Evolutionary conservation across 768 basidiomycete genomes (phyloP).

Genomic region (Boletales sp.): DNA sequence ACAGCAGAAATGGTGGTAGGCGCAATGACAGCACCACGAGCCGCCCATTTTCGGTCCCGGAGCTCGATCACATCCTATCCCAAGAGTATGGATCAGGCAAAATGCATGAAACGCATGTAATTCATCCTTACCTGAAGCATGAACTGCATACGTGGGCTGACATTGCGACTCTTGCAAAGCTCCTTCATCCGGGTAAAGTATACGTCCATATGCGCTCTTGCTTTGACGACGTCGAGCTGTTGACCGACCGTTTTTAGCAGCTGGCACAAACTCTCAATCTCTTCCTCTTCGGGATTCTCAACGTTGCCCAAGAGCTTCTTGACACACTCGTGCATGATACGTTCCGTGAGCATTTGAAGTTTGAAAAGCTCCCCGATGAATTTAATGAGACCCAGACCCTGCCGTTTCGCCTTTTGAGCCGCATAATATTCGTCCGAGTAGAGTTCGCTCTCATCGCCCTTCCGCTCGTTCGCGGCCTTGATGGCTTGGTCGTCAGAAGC

Average conservation of each 20-base stretch:
- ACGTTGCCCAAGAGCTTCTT: conserved; percentile 93
- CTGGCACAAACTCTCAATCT: conserved; percentile 94
- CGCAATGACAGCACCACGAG: conserved; percentile 66
- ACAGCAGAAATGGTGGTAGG: conserved; percentile 88
- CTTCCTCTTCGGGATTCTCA: conserved; percentile 95
- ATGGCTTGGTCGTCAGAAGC: conserved; percentile 81
- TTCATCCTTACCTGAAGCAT: conserved; percentile 82
- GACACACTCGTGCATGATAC: conserved; percentile 98
- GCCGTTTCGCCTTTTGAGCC: conserved; percentile 95
- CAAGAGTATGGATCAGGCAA: neutral
- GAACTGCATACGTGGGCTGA: conserved; percentile 87
- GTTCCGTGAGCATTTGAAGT: conserved; percentile 95
- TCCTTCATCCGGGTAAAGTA: conserved; percentile 92
- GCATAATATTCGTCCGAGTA: conserved; percentile 97
- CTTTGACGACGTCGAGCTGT: conserved; percentile 76
- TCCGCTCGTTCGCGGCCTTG: conserved; percentile 62
- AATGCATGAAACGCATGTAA: neutral
- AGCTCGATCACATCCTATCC: conserved; percentile 86
- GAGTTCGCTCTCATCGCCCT: conserved; percentile 60
- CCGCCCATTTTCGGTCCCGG: conserved; percentile 77
- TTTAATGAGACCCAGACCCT: conserved; percentile 94
- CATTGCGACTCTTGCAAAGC: conserved; percentile 67
- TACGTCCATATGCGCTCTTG: conserved; percentile 82
- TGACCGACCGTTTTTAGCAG: conserved; percentile 86
- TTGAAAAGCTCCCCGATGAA: conserved; percentile 99